phyloP scores from a whole-genome alignment of 306 rosid species.

The Oxytropis ochrocephala region DNA sequence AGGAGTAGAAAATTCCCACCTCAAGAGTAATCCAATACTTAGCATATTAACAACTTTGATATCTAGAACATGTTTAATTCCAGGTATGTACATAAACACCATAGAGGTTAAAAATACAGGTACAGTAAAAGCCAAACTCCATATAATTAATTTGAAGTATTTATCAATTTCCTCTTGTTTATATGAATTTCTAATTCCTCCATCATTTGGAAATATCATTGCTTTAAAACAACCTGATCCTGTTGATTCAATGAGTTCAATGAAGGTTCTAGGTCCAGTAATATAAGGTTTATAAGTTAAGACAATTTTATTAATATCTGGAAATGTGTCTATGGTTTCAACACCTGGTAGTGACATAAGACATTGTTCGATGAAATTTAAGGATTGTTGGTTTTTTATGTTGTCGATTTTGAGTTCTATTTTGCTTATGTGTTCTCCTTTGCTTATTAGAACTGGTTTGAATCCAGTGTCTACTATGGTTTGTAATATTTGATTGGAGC shows the following conservation, averaged over 20 bases:
- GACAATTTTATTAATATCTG: conserved; percentile 34
- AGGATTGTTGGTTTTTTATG: conserved; percentile 28
- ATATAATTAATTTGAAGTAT: conserved; percentile 39
- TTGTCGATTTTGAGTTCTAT: conserved; percentile 62
- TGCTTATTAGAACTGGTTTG: conserved; percentile 41
- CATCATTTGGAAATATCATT: conserved; percentile 44
- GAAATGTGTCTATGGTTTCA: conserved; percentile 30
- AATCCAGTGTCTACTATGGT: conserved; percentile 48
- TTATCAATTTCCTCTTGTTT: conserved; percentile 47
- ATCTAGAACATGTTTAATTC: conserved; percentile 43
- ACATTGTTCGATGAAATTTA: conserved; percentile 30
- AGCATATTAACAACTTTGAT: conserved; percentile 54
- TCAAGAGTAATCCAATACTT: conserved; percentile 49
- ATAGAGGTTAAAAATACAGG: conserved; percentile 79
- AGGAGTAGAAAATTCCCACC: conserved; percentile 65
- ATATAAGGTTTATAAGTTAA: conserved; percentile 56
- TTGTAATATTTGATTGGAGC: conserved; percentile 33
- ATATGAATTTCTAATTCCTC: conserved; percentile 33
- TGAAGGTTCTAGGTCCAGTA: conserved; percentile 73
- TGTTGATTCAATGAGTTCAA: conserved; percentile 53
- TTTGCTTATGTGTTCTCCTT: conserved; percentile 59
- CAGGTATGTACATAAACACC: conserved; percentile 73
- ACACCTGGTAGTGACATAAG: conserved; percentile 50
- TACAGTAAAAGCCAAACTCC: conserved; percentile 59
- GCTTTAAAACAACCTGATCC: conserved; percentile 62